Evolutionary conservation across 2,329 filamentous ascomycete species (phyloP), one percentile per base, ranked within the genome.

Genomic region (Cladosporium sp.): DNA sequence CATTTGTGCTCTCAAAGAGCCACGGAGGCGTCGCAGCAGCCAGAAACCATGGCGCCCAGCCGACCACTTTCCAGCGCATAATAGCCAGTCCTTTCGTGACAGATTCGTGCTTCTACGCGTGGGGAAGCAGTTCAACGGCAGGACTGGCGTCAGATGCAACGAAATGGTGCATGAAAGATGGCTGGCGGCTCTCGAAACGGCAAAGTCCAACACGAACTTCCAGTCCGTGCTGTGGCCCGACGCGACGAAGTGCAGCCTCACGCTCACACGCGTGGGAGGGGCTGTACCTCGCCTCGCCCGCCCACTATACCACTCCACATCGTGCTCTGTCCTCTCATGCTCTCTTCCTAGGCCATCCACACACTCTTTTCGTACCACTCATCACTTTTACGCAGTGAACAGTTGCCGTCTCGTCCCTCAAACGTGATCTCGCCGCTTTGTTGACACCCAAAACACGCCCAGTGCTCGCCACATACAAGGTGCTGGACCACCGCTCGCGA

Each of bases 41-140:
- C 18, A 32, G 52, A 32, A 30, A 55, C 52, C 36, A 59, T 36
- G n/a, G 36, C 57, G 34, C 38, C 24, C 38, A 44, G 57, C 38
- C 57, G 26, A 36, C 26, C 12, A 59, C 24, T n/a, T 10, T 4
- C 14, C 24, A 32, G 24, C 41, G 28, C 44, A 11, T 52, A 26
- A 38, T 30, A 34, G 51, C 61, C 61, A 64, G 61, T 64, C 61
- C 61, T 64, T 64, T 64, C 61, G 61, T 47, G 61, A 36, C 61
- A 64, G 6, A 57, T 10, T 64, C 61, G 61, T 54, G 61, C 51
- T 34, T 57, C 28, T 57, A 32, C 61, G 61, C 61, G 61, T 57
- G 36, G 24, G 26, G 24, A 34, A 62, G 18, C 47, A 12, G 30
- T 52, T 52, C 59, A 62, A 62, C 49, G 60, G 60, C 60, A 55